These are phyloP conservation scores for Coemansia sp. DNA, from an alignment of 192 early-diverging fungal genomes.

Conservation along the genomic window DNA sequence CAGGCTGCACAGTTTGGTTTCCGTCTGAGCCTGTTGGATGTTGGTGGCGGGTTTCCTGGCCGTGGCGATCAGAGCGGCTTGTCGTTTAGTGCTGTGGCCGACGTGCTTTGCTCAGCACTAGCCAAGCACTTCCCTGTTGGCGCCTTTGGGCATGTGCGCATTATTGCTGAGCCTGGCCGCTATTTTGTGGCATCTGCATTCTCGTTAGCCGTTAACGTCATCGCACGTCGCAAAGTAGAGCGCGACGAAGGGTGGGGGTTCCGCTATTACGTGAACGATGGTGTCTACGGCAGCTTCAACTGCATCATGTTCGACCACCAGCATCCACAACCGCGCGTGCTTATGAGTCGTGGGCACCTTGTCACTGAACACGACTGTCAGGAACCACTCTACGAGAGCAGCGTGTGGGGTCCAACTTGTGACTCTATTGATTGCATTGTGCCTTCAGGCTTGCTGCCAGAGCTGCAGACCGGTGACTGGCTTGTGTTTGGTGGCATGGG, in stretches of 20 bases:
- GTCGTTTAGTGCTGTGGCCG: constrained; percentile 81
- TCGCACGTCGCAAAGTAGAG: constrained; percentile 81
- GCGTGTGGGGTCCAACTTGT: constrained; percentile 97
- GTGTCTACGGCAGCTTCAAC: constrained; percentile 98
- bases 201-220: constrained; percentile 89
- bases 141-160: constrained; percentile 62
- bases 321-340: constrained; percentile 66
- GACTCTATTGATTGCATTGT: constrained; percentile 96
- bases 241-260: constrained; percentile 54
- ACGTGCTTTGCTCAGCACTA: constrained; percentile 73
- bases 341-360: constrained; percentile 56
- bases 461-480: constrained; percentile 94
- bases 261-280: constrained; percentile 97
- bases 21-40: constrained; percentile 70
- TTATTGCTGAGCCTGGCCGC: constrained; percentile 98
- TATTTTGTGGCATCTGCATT: constrained; percentile 94
- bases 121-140: constrained; percentile 71
- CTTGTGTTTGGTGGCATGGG: constrained; percentile 94
- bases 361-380: constrained; percentile 17
- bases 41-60: constrained; percentile 97
- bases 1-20: constrained; percentile 75
- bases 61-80: constrained; percentile 69
- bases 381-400: constrained; percentile 52
- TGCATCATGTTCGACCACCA: constrained; percentile 98
- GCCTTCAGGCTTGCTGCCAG: constrained; percentile 65